phyloP scores from a whole-genome alignment of 805 yeast genomes.

The Cyberlindnera americana region DNA sequence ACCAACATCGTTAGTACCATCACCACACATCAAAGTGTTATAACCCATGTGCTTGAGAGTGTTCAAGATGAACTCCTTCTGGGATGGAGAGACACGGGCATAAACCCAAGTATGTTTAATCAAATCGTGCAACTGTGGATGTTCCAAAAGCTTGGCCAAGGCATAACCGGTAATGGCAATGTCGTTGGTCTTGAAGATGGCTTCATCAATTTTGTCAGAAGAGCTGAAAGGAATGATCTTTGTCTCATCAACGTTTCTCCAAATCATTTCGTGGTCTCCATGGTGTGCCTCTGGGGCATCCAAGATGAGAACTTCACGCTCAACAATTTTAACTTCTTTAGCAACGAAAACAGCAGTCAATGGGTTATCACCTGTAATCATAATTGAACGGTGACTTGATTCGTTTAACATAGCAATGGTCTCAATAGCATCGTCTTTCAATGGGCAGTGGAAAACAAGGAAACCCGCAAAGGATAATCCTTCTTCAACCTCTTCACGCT shows the following conservation, averaged over 20 bases:
- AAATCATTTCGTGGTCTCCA: slow-evolving; percentile 57
- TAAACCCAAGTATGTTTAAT: slow-evolving; percentile 93
- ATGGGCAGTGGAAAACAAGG: slow-evolving; percentile 94
- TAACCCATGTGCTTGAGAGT: slow-evolving; percentile 85
- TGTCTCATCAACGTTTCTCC: slow-evolving; percentile 84
- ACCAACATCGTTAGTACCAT: slow-evolving; percentile 99
- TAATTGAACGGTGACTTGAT: slow-evolving; percentile 90
- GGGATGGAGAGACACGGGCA: slow-evolving; percentile 95
- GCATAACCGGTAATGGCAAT: slow-evolving; percentile 95
- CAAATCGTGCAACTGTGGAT: slow-evolving; percentile 65
- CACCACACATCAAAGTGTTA: slow-evolving; percentile 98
- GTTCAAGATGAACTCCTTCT: slow-evolving; percentile 86
- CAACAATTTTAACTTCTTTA: slow-evolving; percentile 83
- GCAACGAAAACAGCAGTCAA: slow-evolving; percentile 98
- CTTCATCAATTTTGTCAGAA: slow-evolving; percentile 49
- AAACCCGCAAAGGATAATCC: slow-evolving; percentile 83
- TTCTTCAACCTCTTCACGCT: slow-evolving; percentile 74
- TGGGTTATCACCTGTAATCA: slow-evolving; percentile 99
- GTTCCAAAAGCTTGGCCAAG: slow-evolving; percentile 58
- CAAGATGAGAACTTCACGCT: slow-evolving; percentile 77
- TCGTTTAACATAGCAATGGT: slow-evolving; percentile 90
- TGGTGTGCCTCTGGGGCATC: slow-evolving; percentile 79
- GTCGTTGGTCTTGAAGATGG: slow-evolving; percentile 65
- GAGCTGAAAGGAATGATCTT: slow-evolving; percentile 64
- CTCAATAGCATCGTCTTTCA: slow-evolving; percentile 88